Evolutionary conservation across 2,329 filamentous ascomycete species (phyloP), one percentile per base, ranked within the genome.

Genomic region (Neospermospora avenae): DNA sequence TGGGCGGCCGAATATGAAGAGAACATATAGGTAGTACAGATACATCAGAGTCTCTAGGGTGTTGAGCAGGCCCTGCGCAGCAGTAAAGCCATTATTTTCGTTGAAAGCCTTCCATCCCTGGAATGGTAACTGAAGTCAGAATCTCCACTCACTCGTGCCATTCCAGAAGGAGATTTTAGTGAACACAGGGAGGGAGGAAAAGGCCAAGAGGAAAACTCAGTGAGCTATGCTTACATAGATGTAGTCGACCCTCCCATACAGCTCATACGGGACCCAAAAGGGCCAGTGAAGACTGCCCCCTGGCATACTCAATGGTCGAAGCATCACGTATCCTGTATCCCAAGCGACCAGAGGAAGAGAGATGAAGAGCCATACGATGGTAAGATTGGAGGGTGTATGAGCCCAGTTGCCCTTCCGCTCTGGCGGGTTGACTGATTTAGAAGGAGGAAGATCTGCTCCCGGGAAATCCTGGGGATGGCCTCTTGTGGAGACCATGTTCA

Each of bases 281-380:
- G 84, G 84, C 55, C 77, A 81, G 67, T 89, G 85, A 14, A 84
- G 74, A 14, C 72, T 76, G 4, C 86, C 85, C 31, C 86, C 86
- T 0, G 84, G 82, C 85, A 90, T 89, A 56, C 80, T 85, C 71
- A 86, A 79, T 14, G 87, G 87, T 49, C 87, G 85, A 39, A 87
- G 74, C 52, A 89, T 73, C 13, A 89, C 80, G 72, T 89, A 90
- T 34, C 78, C 75, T 2, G 79, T 78, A 69, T 89, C 87, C 87
- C 85, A 89, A 6, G 82, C 68, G n/a, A 89, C 85, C 13, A 89
- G 75, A 0, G 85, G 86, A 1, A 88, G 74, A n/a, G 84, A 86
- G 61, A 87, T 65, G 16, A 78, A 67, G 13, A 89, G 79, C 86
- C 86, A 89, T 45, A 83, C 68, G 18, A 86, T 76, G 14, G 84